Base-by-base conservation (phyloP, 805 yeast species). In the Ogataea neopini region DNA sequence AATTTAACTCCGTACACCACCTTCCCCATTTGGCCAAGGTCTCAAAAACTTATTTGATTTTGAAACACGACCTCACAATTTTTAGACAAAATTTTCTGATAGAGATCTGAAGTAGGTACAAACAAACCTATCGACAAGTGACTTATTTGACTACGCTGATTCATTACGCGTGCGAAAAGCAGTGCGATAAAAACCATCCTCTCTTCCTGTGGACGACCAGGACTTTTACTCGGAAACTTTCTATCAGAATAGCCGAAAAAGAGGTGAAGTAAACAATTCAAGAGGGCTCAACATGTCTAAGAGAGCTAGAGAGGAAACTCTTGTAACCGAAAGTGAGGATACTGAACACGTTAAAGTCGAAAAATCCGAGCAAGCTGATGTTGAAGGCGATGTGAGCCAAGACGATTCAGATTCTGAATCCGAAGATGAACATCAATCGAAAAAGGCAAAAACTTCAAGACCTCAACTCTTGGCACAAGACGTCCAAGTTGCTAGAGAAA, bases 401-500 rank as follows among this genome's bases (percentile, higher is more conserved):
- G 34, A 19, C 4, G 43, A 30, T 13, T 34, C 37, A 6, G 37
- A 23, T 14, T 61, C 59, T 17, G 63, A 55, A 20, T 20, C 47
- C 3, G 44, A 39, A 22, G 60, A 45, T 11, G 49, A 50, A 26
- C 51, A 40, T 20, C 44, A 43, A 15, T 23, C 42, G 35, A 47
- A 58, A 41, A 46, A 51, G 20, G 15, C 41, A 23, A 55, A 54
- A 25, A 43, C 53, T 8, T 47, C 52, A 39, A 49, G 26, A 22
- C 18, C 50, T 2, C 56, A 73, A 53, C 59, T 81, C 19, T 71
- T 86, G 0, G 83, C 94, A 0, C 91, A 88, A 57, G 97, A 94
- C 49, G 82, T 92, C 39, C 96, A 92, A 59, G 77, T 86, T 2
- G 96, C 97, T 0, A 78, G 96, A 58, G 97, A 91, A 65, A 88